Evolutionary conservation across 495 filamentous ascomycete genomes (phyloP), one percentile per base, ranked within the genome.

Genomic region (Penicillium tannophilum): DNA sequence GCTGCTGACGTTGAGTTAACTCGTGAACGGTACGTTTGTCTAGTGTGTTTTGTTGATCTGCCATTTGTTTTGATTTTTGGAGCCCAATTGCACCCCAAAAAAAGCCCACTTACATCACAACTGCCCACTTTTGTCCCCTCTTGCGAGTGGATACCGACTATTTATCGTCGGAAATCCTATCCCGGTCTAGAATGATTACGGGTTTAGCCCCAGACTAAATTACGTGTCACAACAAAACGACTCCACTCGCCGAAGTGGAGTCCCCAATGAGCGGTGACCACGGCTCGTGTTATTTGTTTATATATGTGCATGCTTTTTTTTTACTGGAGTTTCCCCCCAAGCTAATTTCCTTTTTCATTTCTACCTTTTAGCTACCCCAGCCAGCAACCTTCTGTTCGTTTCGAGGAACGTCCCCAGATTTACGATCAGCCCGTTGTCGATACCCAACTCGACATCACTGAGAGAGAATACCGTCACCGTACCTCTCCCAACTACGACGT

Each of bases 391-490:
- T 76, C 77, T 71, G 72, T 67, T 61, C 83, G 80, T 48, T 82
- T 90, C 75, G 81, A 85, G 59, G 72, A 75, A 58, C 66, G 58
- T 54, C 77, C 77, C 60, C 69, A 68, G 49, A 72, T 73, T 66
- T 82, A 85, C 79, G 81, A 84, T 62, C 72, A 79, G 60, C 41
- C 53, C 28, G 72, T 79, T 60, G 72, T 75, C 60, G 71, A 79
- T 62, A 78, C 79, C 61, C 82, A 87, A 67, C 83, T 96, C 74
- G 92, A 97, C 83, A 72, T 89, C 61, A 88, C 88, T 70, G 92
- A 96, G 79, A 85, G 86, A 74, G 85, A 93, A 72, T 94, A 90
- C 77, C 91, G 92, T 73, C 82, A 88, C 74, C 88, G 88, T 64
- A 80, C 86, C 74, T 83, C 89, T 66, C 87, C 89, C 52, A 82